Conservation (phyloP, 148 eudicot species). For the Rhododendron griersonianum region DNA sequence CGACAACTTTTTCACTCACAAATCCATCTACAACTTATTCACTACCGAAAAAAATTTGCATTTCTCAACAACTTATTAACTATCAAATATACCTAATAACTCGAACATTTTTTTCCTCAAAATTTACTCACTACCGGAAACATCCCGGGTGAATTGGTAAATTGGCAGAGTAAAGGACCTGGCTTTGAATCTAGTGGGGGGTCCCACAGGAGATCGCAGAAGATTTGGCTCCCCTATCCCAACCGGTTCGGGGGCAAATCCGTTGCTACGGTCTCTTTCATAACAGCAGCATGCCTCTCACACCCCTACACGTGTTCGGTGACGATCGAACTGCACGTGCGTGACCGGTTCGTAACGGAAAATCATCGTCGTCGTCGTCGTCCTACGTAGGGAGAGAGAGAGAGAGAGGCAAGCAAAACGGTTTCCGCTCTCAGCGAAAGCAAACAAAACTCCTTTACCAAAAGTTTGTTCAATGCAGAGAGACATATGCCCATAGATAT, state of each 20-base stretch:
- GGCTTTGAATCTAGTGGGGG: neutral
- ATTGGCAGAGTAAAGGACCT: neutral
- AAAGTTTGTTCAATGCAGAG: neutral
- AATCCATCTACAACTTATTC: no score
- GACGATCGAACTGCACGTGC: neutral
- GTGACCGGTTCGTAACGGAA: conserved; percentile 2
- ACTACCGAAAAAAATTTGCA: no score
- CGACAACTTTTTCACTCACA: no score
- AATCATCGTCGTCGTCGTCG: neutral
- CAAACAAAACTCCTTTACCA: neutral
- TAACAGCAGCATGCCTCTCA: neutral
- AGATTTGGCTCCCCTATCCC: neutral
- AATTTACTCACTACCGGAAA: no score
- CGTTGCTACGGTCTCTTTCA: neutral
- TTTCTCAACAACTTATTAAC: no score
- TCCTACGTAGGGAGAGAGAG: neutral
- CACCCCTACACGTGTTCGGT: conserved; percentile 4
- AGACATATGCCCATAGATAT: neutral
- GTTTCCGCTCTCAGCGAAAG: neutral
- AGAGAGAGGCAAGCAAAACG: neutral
- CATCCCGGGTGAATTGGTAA: no score
- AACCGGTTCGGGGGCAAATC: neutral
- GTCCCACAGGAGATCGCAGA: neutral
- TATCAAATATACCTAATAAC: no score
- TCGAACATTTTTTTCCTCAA: no score